Evolutionary conservation across 371 early-diverging fungal genomes (phyloP).

Genomic region (Lichtheimia corymbifera): DNA sequence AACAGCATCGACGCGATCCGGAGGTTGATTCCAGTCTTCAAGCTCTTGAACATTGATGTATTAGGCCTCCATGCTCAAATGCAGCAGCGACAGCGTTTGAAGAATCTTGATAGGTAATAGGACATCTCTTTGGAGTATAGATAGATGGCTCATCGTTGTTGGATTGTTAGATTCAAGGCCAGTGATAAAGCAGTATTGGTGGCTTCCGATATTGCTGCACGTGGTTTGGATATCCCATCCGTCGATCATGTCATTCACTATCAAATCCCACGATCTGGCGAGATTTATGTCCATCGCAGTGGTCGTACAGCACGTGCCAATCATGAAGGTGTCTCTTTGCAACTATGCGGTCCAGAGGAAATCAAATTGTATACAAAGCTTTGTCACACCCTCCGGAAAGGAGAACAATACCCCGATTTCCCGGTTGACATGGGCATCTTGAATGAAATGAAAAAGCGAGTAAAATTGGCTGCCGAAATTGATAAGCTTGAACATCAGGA

Average conservation of each 20-base stretch:
- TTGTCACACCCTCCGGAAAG: constrained; percentile 73
- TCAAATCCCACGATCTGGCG: constrained; percentile 82
- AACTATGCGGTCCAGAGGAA: constrained; percentile 87
- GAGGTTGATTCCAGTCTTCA: constrained; percentile 82
- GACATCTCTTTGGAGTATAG: no score
- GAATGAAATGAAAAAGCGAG: constrained; percentile 67
- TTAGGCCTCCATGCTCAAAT: constrained; percentile 89
- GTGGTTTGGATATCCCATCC: constrained; percentile 87
- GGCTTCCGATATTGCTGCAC: constrained; percentile 90
- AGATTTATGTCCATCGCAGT: constrained; percentile 86
- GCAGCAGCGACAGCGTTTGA: constrained; percentile 93
- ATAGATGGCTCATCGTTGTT: no score
- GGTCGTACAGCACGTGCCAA: constrained; percentile 91
- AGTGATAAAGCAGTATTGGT: constrained; percentile 74
- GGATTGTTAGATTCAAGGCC: constrained; percentile 63
- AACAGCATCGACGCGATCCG: constrained; percentile 93
- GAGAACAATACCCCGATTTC: constrained; percentile 65
- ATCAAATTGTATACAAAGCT: constrained; percentile 75
- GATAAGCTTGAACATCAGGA: constrained; percentile 77
- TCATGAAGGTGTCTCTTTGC: constrained; percentile 80
- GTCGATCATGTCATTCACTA: constrained; percentile 90
- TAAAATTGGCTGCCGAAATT: constrained; percentile 77
- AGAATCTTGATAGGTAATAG: constrained; percentile 78
- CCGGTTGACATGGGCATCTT: constrained; percentile 67
- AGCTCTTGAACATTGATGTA: constrained; percentile 66